A percentile compares a stretch with the other conserved stretches of the same genome.
Evolutionary conservation across 148 eudicot species (phyloP).

Genomic region (Diospyros lotus): DNA sequence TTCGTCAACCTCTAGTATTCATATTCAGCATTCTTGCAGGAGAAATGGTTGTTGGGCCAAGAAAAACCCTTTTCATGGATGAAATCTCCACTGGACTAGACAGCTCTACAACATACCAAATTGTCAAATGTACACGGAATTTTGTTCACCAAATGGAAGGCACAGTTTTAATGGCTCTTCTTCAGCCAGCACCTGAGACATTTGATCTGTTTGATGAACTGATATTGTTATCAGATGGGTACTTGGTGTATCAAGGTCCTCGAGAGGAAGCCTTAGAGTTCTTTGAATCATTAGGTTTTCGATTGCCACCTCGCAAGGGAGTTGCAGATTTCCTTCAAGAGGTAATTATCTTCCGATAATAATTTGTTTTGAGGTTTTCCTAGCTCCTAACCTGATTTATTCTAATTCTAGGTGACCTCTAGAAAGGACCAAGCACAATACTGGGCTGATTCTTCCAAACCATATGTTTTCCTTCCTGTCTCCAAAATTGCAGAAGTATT

Average conservation of each 20-base stretch:
- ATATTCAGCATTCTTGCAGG: conserved; percentile 34
- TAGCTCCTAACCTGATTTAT: conserved; percentile 5
- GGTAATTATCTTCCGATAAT: conserved; percentile 30
- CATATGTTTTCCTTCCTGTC: conserved; percentile 60
- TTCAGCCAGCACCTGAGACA: conserved; percentile 96
- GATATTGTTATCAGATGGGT: conserved; percentile 61
- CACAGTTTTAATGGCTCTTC: conserved; percentile 85
- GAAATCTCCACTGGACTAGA: conserved; percentile 89
- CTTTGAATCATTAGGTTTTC: conserved; percentile 73
- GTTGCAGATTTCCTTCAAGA: conserved; percentile 93
- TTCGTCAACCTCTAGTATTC: too few relatives aligned
- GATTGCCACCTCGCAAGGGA: conserved; percentile 71
- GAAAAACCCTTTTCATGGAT: conserved; percentile 89
- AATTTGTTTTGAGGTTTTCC: background rate
- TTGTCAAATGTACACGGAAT: conserved; percentile 65
- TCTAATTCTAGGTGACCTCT: conserved; percentile 66
- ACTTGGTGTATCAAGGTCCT: conserved; percentile 76
- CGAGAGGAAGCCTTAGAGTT: conserved; percentile 59
- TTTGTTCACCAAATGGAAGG: conserved; percentile 82
- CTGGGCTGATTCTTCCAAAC: conserved; percentile 76
- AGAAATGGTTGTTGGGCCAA: conserved; percentile 90
- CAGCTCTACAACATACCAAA: conserved; percentile 84
- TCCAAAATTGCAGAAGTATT: conserved; percentile 71
- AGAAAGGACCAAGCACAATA: conserved; percentile 87
- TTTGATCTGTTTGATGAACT: conserved; percentile 81